Conservation (phyloP, 1,139 yeast genomes). For the Suhomyces terraborum region DNA sequence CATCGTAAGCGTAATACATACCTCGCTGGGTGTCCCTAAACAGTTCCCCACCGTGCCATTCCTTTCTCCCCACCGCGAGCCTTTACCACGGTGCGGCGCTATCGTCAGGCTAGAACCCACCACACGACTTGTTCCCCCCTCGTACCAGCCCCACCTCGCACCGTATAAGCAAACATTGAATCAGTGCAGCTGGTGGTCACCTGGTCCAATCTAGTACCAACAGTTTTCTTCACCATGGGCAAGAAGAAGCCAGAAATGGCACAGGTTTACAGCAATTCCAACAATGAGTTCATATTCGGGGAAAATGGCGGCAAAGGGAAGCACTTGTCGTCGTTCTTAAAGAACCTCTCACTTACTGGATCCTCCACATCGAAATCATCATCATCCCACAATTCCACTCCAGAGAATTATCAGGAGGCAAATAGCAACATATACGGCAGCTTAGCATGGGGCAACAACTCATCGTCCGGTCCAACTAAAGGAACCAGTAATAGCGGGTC, state of each 20-base stretch:
- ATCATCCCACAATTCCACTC: slow-evolving; percentile 13
- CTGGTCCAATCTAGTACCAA: background rate
- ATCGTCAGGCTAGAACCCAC: too few relatives aligned
- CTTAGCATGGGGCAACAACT: slow-evolving; percentile 29
- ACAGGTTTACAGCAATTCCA: slow-evolving; percentile 50
- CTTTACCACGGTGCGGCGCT: background rate
- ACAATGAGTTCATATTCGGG: slow-evolving; percentile 65
- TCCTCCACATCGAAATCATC: slow-evolving; percentile 15
- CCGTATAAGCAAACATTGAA: background rate
- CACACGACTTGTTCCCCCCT: background rate
- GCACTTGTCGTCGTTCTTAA: slow-evolving; percentile 59
- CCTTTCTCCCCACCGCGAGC: too few relatives aligned
- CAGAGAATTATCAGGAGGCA: slow-evolving; percentile 30
- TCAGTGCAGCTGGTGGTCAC: background rate
- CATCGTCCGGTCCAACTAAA: slow-evolving; percentile 5
- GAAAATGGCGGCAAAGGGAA: slow-evolving; percentile 71
- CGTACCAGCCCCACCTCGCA: slow-evolving; percentile 1
- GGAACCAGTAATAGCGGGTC: slow-evolving; percentile 21
- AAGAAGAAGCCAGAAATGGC: slow-evolving; percentile 59
- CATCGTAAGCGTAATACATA: too few relatives aligned
- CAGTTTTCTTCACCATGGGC: slow-evolving; percentile 30
- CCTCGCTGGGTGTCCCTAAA: too few relatives aligned
- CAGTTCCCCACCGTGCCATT: too few relatives aligned
- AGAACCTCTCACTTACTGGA: slow-evolving; percentile 45
- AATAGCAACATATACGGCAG: slow-evolving; percentile 47